A percentile compares a stretch with the other conserved stretches of the same genome.
phyloP scores from a whole-genome alignment of 208 protist species.

The Lotmaria passim region DNA sequence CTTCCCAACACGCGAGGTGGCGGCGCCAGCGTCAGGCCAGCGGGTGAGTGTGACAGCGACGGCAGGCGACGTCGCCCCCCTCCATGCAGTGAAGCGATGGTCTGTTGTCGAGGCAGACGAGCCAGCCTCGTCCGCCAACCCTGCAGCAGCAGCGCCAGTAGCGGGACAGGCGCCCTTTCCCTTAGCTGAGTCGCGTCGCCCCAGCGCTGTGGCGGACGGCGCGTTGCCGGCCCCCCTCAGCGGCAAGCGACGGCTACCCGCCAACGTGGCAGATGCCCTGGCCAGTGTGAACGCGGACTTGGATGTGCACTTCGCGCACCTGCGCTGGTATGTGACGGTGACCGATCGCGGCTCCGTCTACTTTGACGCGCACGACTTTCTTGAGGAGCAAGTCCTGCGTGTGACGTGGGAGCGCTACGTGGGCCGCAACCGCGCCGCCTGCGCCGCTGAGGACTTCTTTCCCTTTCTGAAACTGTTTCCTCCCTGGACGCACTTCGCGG shows the following conservation, averaged over 20 bases:
- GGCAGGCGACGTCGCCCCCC: neutral
- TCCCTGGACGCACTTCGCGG: slow-evolving; percentile 45
- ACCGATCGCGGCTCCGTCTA: slow-evolving; percentile 28
- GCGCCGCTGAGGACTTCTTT: slow-evolving; percentile 59
- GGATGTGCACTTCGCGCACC: slow-evolving; percentile 56
- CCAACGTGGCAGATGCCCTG: slow-evolving; percentile 27
- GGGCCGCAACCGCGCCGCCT: slow-evolving; percentile 63
- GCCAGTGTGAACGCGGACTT: slow-evolving; percentile 52
- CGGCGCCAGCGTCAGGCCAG: neutral
- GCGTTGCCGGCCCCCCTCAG: slow-evolving; percentile 25
- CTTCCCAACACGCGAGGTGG: slow-evolving; percentile 3
- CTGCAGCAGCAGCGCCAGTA: too few relatives aligned
- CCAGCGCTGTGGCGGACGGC: slow-evolving; percentile 3
- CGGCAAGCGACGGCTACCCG: slow-evolving; percentile 29
- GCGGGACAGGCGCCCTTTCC: neutral
- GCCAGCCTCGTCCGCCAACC: too few relatives aligned
- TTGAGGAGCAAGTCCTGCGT: slow-evolving; percentile 58
- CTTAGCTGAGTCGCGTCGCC: neutral
- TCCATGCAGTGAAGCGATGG: neutral
- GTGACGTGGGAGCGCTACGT: slow-evolving; percentile 61
- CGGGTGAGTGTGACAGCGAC: neutral
- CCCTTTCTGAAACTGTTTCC: slow-evolving; percentile 59
- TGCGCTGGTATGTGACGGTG: slow-evolving; percentile 71
- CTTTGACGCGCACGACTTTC: slow-evolving; percentile 52
- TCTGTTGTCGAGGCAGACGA: neutral